Percentiles rank a stretch among this genome's conserved stretches.
Conservation (phyloP, 108 stramenopile species). For the Epithemia pelagica region DNA sequence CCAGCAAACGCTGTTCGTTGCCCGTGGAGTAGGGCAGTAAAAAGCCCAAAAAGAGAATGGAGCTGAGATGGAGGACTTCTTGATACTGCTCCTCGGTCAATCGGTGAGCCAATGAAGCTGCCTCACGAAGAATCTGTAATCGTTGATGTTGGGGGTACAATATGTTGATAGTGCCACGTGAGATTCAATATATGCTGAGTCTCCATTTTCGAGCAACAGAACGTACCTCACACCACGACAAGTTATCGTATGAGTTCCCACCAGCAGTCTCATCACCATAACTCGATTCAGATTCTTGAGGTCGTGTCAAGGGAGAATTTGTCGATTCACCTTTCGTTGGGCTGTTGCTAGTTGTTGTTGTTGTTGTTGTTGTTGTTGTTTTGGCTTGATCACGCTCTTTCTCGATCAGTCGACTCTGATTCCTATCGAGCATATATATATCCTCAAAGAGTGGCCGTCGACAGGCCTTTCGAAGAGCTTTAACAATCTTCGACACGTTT, state of each 20-base stretch:
- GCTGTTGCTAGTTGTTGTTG: not conserved
- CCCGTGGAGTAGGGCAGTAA: conserved; percentile 43
- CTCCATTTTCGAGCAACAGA: not conserved
- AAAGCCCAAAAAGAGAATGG: conserved; percentile 38
- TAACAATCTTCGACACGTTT: conserved; percentile 8
- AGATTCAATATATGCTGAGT: not conserved
- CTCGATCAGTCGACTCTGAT: conserved; percentile 12
- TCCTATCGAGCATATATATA: conserved; percentile 12
- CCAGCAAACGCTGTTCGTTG: conserved; percentile 29
- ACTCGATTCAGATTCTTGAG: not conserved
- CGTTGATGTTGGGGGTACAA: not conserved
- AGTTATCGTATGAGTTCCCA: not conserved
- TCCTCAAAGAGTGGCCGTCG: conserved; percentile 29
- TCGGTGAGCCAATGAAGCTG: conserved; percentile 18
- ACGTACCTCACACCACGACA: conserved; percentile 10
- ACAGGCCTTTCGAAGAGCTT: conserved; percentile 32
- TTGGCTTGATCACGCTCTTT: not conserved
- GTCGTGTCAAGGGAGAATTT: not conserved
- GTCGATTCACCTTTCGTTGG: not conserved
- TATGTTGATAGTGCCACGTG: not conserved
- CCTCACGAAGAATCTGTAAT: conserved; percentile 35
- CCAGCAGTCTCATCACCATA: not conserved
- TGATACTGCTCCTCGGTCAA: conserved; percentile 45
- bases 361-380: not conserved
- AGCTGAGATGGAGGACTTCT: conserved; percentile 20